Base-by-base conservation (phyloP, 495 filamentous ascomycete species). In the Penicillium antarcticum region DNA sequence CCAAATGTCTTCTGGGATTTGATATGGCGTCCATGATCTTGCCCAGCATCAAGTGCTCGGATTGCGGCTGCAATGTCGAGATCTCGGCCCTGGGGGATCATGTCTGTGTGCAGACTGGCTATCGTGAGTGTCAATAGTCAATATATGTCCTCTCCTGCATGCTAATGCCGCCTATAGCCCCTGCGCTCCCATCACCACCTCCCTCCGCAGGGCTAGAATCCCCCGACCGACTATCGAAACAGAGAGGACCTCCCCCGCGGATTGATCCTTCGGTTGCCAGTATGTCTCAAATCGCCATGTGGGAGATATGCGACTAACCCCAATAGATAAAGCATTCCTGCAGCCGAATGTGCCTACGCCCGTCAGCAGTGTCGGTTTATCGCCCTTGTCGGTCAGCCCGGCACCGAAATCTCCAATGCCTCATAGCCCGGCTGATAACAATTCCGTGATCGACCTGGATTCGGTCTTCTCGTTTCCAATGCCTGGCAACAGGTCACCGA, bases 11-110 rank as follows among this genome's bases (percentile, higher is more conserved):
- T 14, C 21, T 23, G 21, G 5, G 35, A 42, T 36, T 16, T 5
- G 48, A 45, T 29, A 66, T 62, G 51, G 58, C 65, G 24, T 51
- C 53, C 16, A 63, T 65, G 55, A 54, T 92, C 43, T 77, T 98
- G 76, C 91, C 92, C 61, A 84, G 84, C 16, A 91, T 98, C 69
- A 97, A 96, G 83, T 98, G 94, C 75, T 97, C 95, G 42, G 87
- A 79, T 66, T 98, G 94, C 65, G 84, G 84, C 40, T 71, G 74
- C 31, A 82, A 94, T 65, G 90, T 97, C 52, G 88, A 92, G 62
- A 97, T 98, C 57, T 85, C 87, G 8, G 70, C 83, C 60, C 89
- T 98, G 89, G 94, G 91, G 36, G 92, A 98, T 57, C 94, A 98
- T 79, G 67, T 87, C 49, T 95, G 89, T 68, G 66, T 72, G 21